Evolutionary conservation across 345 rosid species (phyloP), one percentile per base, ranked within the genome.

Genomic region (Psidium friedrichsthalianum): DNA sequence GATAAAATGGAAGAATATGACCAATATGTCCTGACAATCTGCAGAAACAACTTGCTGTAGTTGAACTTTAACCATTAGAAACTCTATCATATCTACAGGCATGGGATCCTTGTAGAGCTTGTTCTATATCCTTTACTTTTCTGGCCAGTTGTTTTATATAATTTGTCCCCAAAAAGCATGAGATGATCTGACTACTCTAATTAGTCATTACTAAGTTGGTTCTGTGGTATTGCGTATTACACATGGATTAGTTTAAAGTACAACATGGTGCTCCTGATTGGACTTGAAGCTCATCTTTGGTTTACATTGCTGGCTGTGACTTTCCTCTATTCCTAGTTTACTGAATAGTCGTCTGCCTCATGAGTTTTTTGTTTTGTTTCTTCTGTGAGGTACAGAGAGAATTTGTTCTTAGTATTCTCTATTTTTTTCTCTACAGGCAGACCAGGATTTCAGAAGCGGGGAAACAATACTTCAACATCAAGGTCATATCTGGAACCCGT

Each of bases 361-460:
- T 36, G 47, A 36, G 11, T 32, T 69, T 55, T 55, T 69, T 36
- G 6, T 36, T 69, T 69, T 32, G 78, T 18, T 36, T 69, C 59
- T 69, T 18, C 47, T 36, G 47, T 69, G 80, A 69, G 47, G 80
- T 69, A 36, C 36, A 36, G 47, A 32, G 80, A 69, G 80, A 69
- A 69, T 69, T 69, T 36, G 47, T 69, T 69, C 80, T 69, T 69
- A 8, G 80, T 18, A 69, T 69, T 69, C 42, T 69, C 47, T 18
- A 69, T 69, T 69, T 8, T 85, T 85, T 54, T 54, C 61, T 58
- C 85, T 89, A 93, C 94, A 97, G 99, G 98, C 51, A 92, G 98
- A 92, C 98, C 98, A 8, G 98, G 95, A 64, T 95, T 93, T 80
- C 89, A 92, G 89, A 92, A 84, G 88, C 88, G 90, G 4, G 94